Conservation (phyloP, 1,284 basidiomycete genomes). For the Gomphus sp. region DNA sequence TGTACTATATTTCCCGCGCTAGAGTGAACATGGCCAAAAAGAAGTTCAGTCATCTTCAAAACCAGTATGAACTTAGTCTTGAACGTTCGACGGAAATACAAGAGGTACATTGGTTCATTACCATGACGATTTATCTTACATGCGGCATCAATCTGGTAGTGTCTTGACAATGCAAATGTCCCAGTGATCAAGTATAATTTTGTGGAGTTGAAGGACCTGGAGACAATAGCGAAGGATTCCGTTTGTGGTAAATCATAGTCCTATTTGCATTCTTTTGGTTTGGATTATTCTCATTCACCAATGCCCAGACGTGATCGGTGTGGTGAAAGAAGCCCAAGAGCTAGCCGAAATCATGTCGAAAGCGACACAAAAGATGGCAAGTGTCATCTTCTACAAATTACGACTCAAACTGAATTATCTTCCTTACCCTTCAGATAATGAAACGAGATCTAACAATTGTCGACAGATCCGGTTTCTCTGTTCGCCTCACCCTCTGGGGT, state of each 20-base stretch:
- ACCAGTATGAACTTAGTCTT: slow-evolving; percentile 94
- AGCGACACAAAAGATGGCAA: slow-evolving; percentile 57
- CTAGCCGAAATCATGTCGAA: slow-evolving; percentile 67
- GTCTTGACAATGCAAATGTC: slow-evolving; percentile 64
- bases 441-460: slow-evolving; percentile 89
- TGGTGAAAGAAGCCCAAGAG: slow-evolving; percentile 75
- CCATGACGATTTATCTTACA: slow-evolving; percentile 7
- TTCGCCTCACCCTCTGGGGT: slow-evolving; percentile 93
- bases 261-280: slow-evolving; percentile 23
- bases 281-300: slow-evolving; percentile 11
- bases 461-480: slow-evolving; percentile 74
- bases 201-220: slow-evolving; percentile 56
- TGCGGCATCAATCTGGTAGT: slow-evolving; percentile 34
- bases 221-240: slow-evolving; percentile 63
- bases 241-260: slow-evolving; percentile 52
- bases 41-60: slow-evolving; percentile 86
- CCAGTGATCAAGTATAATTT: slow-evolving; percentile 84
- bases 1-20: slow-evolving; percentile 87
- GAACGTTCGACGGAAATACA: slow-evolving; percentile 78
- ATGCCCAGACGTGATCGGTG: slow-evolving; percentile 68
- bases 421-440: slow-evolving; percentile 41
- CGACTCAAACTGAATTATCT: neutral
- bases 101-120: slow-evolving; percentile 39
- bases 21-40: slow-evolving; percentile 95
- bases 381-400: slow-evolving; percentile 14